Evolutionary conservation across 2,329 filamentous ascomycete genomes (phyloP), one percentile per base, ranked within the genome.

Genomic region (Capronia coronata): DNA sequence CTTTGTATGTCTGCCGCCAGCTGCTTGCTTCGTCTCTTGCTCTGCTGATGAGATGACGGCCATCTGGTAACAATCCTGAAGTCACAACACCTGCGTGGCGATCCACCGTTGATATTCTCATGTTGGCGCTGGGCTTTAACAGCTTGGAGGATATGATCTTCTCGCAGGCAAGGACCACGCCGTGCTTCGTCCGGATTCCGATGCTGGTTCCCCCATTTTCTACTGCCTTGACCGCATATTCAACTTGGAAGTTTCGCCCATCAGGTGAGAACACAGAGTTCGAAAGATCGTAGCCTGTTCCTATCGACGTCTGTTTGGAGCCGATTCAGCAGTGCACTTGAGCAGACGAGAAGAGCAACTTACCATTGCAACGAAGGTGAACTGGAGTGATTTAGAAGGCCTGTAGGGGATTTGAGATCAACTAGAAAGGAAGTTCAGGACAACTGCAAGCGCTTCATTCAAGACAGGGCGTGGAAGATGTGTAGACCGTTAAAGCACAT

Each of bases 191-290:
- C 68, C 89, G 81, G 71, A 98, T 95, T 62, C 93, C 93, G 69
- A 98, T 82, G 46, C 90, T 89, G 48, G 93, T 98, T 65, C 93
- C 91, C 60, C 91, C 93, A 65, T 94, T 97, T 75, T 98, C 93
- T 57, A 98, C 93, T 49, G 93, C 93, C 78, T 98, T 98, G 63
- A 94, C 86, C 61, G 93, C 93, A 71, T 98, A 98, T 78, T 98
- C 93, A 71, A 84, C 82, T 74, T 98, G 93, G 72, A 98, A 98
- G 72, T 98, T 98, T 63, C 93, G 87, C 67, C 93, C 93, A 75
- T 98, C 93, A 60, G 93, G 93, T 42, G 93, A 97, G 79, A 97
- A 98, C 76, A 97, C 94, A 66, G 93, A 97, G 80, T 98, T 98
- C 69, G 88, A 88, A 65, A 98, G 85, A 82, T 98, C 93, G 76